A percentile compares a stretch with the other conserved stretches of the same genome.
phyloP scores from a whole-genome alignment of 371 early-diverging fungal species.

The Parasitella parasitica region DNA sequence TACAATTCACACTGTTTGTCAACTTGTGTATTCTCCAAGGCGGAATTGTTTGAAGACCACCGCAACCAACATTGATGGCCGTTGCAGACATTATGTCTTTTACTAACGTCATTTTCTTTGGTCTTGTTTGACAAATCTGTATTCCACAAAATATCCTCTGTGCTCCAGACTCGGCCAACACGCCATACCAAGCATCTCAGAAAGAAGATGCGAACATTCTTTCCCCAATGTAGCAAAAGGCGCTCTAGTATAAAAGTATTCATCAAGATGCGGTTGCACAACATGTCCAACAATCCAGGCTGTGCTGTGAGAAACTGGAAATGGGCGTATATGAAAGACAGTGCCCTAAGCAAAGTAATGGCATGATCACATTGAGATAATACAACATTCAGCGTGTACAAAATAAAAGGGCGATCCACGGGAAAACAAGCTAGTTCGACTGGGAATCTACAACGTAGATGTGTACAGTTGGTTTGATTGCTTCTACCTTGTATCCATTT shows the following conservation, averaged over 20 bases:
- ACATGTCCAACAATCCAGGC: slow-evolving; percentile 33
- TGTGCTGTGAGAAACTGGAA: slow-evolving; percentile 51
- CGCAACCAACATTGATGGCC: background rate
- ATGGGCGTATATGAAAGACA: slow-evolving; percentile 55
- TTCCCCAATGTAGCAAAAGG: slow-evolving; percentile 57
- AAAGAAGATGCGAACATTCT: slow-evolving; percentile 53
- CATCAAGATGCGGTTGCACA: slow-evolving; percentile 45
- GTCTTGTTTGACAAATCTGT: slow-evolving; percentile 5
- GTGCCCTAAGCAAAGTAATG: slow-evolving; percentile 47
- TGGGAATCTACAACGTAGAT: slow-evolving; percentile 3
- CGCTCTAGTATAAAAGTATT: slow-evolving; percentile 48
- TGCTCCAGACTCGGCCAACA: slow-evolving; percentile 35
- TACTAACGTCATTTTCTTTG: background rate
- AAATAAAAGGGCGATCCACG: slow-evolving; percentile 49
- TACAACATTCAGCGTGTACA: slow-evolving; percentile 45
- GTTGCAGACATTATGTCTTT: background rate
- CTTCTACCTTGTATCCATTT: background rate
- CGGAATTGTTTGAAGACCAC: slow-evolving; percentile 2
- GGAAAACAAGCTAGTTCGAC: slow-evolving; percentile 17
- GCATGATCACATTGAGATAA: slow-evolving; percentile 52
- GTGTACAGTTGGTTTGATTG: background rate
- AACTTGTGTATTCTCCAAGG: background rate
- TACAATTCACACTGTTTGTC: slow-evolving; percentile 21
- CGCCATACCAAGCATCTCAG: slow-evolving; percentile 55
- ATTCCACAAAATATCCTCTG: slow-evolving; percentile 11